A percentile compares a stretch with the other conserved stretches of the same genome.
Evolutionary conservation across 2,329 filamentous ascomycete genomes (phyloP).

Genomic region (Bipolaris gigantea): DNA sequence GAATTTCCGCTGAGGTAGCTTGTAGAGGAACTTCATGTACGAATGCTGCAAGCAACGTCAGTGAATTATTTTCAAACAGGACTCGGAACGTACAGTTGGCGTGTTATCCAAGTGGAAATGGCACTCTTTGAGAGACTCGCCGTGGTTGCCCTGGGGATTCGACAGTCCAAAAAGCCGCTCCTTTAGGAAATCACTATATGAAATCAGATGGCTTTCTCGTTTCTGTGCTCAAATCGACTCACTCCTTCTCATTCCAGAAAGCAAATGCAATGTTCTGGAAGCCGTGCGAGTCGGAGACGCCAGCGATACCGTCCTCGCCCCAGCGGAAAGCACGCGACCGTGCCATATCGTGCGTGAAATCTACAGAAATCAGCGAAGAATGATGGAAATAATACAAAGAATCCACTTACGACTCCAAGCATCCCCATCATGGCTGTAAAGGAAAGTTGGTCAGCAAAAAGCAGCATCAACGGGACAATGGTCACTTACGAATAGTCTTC

Average conservation of each 20-base stretch:
- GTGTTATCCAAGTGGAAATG: slow-evolving; percentile 97
- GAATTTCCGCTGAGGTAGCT: slow-evolving; percentile 89
- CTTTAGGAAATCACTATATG: slow-evolving; percentile 79
- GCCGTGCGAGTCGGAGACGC: slow-evolving; percentile 91
- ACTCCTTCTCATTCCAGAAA: slow-evolving; percentile 99
- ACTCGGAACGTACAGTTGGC: slow-evolving; percentile 60
- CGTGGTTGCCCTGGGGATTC: slow-evolving; percentile 96
- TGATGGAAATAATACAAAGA: neutral
- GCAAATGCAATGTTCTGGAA: slow-evolving; percentile 91
- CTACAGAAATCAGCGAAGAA: slow-evolving; percentile 51
- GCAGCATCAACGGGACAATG: slow-evolving; percentile 8
- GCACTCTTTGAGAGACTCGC: slow-evolving; percentile 94
- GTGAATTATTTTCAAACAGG: slow-evolving; percentile 40
- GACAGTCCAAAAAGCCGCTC: slow-evolving; percentile 93
- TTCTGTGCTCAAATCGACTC: slow-evolving; percentile 32
- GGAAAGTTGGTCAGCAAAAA: slow-evolving; percentile 29
- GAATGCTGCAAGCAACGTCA: slow-evolving; percentile 66
- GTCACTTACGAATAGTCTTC: slow-evolving; percentile 80
- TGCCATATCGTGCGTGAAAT: slow-evolving; percentile 92
- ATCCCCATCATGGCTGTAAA: slow-evolving; percentile 72
- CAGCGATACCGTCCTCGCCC: slow-evolving; percentile 96
- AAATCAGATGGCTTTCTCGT: slow-evolving; percentile 44
- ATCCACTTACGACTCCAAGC: slow-evolving; percentile 84
- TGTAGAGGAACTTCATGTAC: slow-evolving; percentile 99
- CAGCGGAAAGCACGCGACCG: slow-evolving; percentile 87